Base-by-base conservation (phyloP, 2,329 filamentous ascomycete species). In the Colletotrichum musae region DNA sequence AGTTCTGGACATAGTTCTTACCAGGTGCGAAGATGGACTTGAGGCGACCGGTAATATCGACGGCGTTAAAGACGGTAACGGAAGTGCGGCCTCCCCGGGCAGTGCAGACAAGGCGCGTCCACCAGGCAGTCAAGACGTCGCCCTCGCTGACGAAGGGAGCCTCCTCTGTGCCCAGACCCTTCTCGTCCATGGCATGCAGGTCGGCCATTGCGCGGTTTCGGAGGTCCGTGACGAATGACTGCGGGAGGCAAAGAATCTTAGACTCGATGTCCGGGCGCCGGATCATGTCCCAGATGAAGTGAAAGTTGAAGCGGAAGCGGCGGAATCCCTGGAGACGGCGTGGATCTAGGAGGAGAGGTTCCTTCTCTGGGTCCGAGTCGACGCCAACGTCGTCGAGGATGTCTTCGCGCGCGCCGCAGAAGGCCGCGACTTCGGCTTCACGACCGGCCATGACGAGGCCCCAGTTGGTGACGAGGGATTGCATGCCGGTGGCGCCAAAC, bases 381-480 rank as follows among this genome's bases (percentile, higher is more conserved):
- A 61, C 66, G 39, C 75, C 73, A 9, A 79, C 67, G 0, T 63
- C 64, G 15, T 72, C 71, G 24, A 85, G 71, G 2, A 79, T 75
- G 58, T 86, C 84, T 5, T 80, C 72, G 6, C 74, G 73, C 2
- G 78, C 74, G 9, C 78, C 79, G 1, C 75, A 70, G 2, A 84
- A 66, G 3, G 78, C 77, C 6, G 76, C 75, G 0, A 87, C 79
- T 48, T 86, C 78, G 12, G 75, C 73, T 28, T 84, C 82, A 3
- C 78, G 75, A 1, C 82, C 85, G 6, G 79, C 78, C 2, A 88
- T 73, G 0, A 85, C 80, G 1, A 80, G 74, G 0, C 78, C 83
- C 86, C 86, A 88, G 7, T 79, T 82, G 1, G 79, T 71, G 3
- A 88, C 70, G 7, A 89, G 75, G 1, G 76, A 80, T 3, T 75